Base-by-base conservation (phyloP, 2,329 filamentous ascomycete species). In the Diplodia intermedia region DNA sequence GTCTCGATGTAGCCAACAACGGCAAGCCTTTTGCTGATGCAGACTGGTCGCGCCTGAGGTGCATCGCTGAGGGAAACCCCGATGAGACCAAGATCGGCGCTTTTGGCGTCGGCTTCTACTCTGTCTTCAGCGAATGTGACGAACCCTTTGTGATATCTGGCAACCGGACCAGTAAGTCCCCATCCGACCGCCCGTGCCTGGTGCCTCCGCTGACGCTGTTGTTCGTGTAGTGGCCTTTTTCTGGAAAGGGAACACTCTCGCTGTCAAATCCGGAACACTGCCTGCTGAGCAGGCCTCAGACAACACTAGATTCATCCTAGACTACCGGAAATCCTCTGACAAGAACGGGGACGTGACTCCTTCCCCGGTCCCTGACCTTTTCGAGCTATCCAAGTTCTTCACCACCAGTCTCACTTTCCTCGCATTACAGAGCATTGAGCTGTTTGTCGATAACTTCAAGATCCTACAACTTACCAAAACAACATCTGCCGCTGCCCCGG, bases 61-160 rank as follows among this genome's bases (percentile, higher is more conserved):
- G 94, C 70, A 99, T 99, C 71, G 96, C 95, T n/a, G 95, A 99
- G 79, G 96, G 95, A 56, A 99, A 99, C 76, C 95, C 95, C 0
- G 95, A 99, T 78, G 95, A 99, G 81, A 98, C 94, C 56, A 99
- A 99, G 83, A 99, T 99, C 74, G 95, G 95, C 66, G 96, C 95
- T 3, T 99, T 99, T 78, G 95, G 95, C 72, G 95, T 99, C 38
- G 95, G 95, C 2, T 99, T 99, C 82, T 99, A 99, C 84, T 97
- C 92, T 78, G 94, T 98, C 49, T 99, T 99, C 78, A 92, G 95
- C 70, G 95, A 99, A 78, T 99, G 94, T 77, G 96, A 99, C 79
- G 93, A 97, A 73, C 95, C 95, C 0, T 98, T 99, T 76, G 91
- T 99, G 71, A 95, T 93, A 72, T 98, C 94, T 0, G 95, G 95